Percentiles rank a stretch among this genome's conserved stretches.
These are phyloP conservation scores for Diaporthe vexans DNA, from an alignment of 2,329 filamentous ascomycete species.

Conservation along the genomic window DNA sequence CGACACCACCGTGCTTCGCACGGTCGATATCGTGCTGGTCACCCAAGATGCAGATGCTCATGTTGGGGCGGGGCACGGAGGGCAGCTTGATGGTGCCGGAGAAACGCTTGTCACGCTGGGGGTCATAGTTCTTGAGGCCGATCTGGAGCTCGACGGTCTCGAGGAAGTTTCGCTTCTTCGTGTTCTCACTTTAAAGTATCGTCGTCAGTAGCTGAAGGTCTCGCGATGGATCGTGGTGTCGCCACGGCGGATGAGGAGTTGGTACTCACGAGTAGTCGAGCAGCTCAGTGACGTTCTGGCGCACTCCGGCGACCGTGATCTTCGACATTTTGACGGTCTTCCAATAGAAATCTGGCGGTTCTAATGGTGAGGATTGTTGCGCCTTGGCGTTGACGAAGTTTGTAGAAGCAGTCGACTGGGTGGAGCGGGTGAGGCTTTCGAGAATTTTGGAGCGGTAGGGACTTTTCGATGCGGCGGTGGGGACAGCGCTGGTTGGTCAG, in stretches of 20 bases:
- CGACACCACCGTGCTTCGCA: conserved; percentile 98
- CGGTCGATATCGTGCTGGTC: conserved; percentile 98
- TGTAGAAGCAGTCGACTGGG: conserved; percentile 44
- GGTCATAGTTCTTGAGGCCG: conserved; percentile 84
- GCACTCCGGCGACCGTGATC: conserved; percentile 82
- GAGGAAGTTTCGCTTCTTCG: conserved; percentile 97
- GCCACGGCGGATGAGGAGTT: conserved; percentile 32
- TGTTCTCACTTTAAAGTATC: conserved; percentile 62
- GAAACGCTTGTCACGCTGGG: conserved; percentile 99
- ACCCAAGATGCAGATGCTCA: conserved; percentile 84
- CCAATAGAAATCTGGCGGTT: conserved; percentile 76
- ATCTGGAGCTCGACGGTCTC: conserved; percentile 76
- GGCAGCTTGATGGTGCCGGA: conserved; percentile 98
- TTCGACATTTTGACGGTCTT: conserved; percentile 90
- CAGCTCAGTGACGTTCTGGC: conserved; percentile 92
- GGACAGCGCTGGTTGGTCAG: neutral
- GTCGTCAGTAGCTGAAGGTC: too few relatives aligned
- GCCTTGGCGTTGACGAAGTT: conserved; percentile 44
- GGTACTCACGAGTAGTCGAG: conserved; percentile 85
- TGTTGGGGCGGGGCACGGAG: conserved; percentile 89
- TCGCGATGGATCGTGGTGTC: too few relatives aligned
- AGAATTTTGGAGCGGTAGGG: conserved; percentile 14
- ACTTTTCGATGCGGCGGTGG: conserved; percentile 13
- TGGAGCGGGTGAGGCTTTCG: neutral
- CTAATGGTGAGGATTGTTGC: conserved; percentile 79